Evolutionary conservation across 148 eudicot genomes (phyloP).

Genomic region (Diospyros kaki): DNA sequence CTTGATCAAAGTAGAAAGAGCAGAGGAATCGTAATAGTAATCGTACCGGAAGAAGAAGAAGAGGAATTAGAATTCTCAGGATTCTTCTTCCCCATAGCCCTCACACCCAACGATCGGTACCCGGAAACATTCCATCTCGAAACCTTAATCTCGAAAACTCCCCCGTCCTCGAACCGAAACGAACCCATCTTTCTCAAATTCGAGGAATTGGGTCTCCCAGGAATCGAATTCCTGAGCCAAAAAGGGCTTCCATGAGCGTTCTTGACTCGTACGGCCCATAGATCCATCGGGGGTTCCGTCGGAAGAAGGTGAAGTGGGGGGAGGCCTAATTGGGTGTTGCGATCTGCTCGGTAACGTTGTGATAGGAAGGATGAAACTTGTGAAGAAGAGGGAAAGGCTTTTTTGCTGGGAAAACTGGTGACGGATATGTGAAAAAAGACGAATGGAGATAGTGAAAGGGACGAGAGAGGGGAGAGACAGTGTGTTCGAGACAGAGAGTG

Average conservation of each 20-base stretch:
- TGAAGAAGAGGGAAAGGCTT: not conserved
- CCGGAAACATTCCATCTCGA: constrained; percentile 22
- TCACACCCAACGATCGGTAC: constrained; percentile 31
- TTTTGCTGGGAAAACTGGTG: not conserved
- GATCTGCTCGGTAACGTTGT: not conserved
- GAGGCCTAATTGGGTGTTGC: not conserved
- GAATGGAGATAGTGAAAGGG: not conserved
- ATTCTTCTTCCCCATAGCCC: constrained; percentile 60
- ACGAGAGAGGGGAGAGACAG: not conserved
- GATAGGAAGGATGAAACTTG: not conserved
- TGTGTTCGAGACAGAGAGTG: no score
- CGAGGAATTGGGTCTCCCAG: constrained; percentile 27
- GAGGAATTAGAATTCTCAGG: constrained; percentile 41
- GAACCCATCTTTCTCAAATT: constrained; percentile 21
- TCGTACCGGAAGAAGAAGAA: constrained; percentile 50
- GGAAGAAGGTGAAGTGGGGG: not conserved
- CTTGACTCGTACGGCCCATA: constrained; percentile 63
- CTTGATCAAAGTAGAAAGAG: not conserved
- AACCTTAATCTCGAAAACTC: constrained; percentile 37
- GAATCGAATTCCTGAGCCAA: constrained; percentile 28
- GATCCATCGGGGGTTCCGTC: constrained; percentile 40
- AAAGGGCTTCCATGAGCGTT: constrained; percentile 31
- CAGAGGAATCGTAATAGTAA: not conserved
- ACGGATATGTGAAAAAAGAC: not conserved
- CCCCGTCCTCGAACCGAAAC: constrained; percentile 24